Evolutionary conservation across 495 filamentous ascomycete genomes (phyloP).

Genomic region (Friedmanniomyces simplex): DNA sequence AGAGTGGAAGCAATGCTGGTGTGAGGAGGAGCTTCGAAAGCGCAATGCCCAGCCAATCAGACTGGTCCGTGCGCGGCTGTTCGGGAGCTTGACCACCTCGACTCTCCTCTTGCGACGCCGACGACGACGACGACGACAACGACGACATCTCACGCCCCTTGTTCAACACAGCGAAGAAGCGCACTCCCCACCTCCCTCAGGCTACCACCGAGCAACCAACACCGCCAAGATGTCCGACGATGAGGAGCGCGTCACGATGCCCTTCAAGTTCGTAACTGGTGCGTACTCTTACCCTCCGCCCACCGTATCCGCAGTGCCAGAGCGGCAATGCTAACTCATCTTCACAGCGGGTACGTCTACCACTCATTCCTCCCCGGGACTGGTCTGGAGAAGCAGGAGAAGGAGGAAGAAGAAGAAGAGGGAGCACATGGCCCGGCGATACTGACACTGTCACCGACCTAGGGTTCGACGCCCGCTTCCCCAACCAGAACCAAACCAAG

Average conservation of each 20-base stretch:
- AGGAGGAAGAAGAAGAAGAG: not conserved
- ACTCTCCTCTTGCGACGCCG: no score
- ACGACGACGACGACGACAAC: no score
- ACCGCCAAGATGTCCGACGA: conserved; percentile 70
- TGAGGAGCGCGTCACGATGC: conserved; percentile 86
- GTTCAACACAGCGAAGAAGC: not conserved
- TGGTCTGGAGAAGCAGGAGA: no score
- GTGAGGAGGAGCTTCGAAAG: not conserved
- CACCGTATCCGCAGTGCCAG: not conserved
- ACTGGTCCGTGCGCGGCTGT: not conserved
- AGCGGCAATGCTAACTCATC: not conserved
- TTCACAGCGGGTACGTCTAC: conserved; percentile 27
- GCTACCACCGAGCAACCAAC: not conserved
- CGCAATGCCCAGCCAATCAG: not conserved
- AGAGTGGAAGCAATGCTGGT: not conserved
- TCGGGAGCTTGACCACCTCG: not conserved
- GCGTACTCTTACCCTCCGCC: conserved; percentile 35
- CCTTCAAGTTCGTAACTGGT: conserved; percentile 99
- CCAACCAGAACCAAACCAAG: conserved; percentile 92
- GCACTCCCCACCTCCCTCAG: not conserved
- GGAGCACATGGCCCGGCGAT: not conserved
- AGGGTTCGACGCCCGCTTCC: conserved; percentile 99
- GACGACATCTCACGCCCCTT: no score
- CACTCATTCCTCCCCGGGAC: not conserved
- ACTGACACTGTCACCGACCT: conserved; percentile 20